Conservation (phyloP, 768 basidiomycete genomes). For the Suillus americanus region DNA sequence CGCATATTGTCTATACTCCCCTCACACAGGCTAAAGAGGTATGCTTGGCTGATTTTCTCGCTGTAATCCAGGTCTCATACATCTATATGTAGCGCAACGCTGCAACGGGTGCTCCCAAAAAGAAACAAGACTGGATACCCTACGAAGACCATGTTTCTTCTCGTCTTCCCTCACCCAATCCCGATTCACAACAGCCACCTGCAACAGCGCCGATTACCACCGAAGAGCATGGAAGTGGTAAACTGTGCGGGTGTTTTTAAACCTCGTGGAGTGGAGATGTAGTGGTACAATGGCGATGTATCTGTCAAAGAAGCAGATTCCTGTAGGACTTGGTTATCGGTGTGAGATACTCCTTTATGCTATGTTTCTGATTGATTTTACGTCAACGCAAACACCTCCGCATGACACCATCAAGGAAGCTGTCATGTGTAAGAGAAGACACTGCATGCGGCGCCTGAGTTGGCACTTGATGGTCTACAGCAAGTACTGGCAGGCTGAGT, state of each 20-base stretch:
- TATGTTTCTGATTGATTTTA: background rate
- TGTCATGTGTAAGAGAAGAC: background rate
- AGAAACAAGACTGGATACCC: too few relatives aligned
- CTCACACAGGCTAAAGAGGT: background rate
- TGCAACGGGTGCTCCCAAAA: background rate
- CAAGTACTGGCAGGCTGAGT: background rate
- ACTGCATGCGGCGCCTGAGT: background rate
- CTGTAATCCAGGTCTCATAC: background rate
- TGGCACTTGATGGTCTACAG: background rate
- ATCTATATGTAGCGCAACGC: background rate
- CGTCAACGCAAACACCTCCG: background rate
- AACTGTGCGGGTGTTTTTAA: background rate
- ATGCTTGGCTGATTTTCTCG: background rate
- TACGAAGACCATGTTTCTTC: background rate
- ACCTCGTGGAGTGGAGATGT: background rate
- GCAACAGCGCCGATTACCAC: too few relatives aligned
- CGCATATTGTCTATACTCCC: background rate
- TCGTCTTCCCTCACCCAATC: background rate
- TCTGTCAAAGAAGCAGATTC: background rate
- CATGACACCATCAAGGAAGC: background rate
- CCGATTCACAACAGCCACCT: background rate
- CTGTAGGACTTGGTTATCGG: background rate
- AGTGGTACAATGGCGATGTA: background rate
- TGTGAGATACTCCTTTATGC: background rate
- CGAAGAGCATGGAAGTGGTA: background rate